Evolutionary conservation across 1,139 yeast species (phyloP), one percentile per base, ranked within the genome.

Genomic region (Kodamaea anthophila): DNA sequence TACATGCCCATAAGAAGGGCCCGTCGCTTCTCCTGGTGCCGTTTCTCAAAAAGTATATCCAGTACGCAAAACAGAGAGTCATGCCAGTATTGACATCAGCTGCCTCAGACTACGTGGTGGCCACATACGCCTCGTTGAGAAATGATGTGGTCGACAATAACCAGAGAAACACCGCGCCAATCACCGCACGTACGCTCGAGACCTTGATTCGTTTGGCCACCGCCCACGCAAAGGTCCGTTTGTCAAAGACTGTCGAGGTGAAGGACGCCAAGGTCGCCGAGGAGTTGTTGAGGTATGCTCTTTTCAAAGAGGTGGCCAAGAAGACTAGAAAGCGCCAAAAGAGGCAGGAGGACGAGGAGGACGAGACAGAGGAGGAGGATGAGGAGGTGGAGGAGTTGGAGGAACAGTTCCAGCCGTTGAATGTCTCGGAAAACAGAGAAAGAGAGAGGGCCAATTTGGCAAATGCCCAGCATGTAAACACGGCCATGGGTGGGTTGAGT

Each of bases 141-240:
- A 87, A 87, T 50, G 94, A 88, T 45, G 76, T 77, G 32, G 65
- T 77, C 31, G 81, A 76, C 28, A 71, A 67, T 39, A 79, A 78
- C 45, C 84, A 79, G 51, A 73, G 91, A 36, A 77, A 84, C 44
- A 87, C 96, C 3, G 83, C 95, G 1, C 98, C 99, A 22, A 86
- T 93, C 42, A 91, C 99, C 3, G 96, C 98, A 13, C 85, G 99
- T 77, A 93, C 98, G 3, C 67, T 91, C 45, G 99, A 91, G 60
- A 91, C 99, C 0, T 68, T 91, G 44, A 91, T 91, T 53, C 94
- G 99, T 66, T 66, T 91, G 38, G 72, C 97, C 1, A 85, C 97
- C 2, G 98, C 98, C 0, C 99, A 91, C 56, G 98, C 99, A 13
- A 91, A 91, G 53, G 86, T 91, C 9, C 70, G 98, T 46, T 65